These are phyloP conservation scores for Protostelium mycophagum DNA, from an alignment of 78 protist genomes.

Conservation along the genomic window DNA sequence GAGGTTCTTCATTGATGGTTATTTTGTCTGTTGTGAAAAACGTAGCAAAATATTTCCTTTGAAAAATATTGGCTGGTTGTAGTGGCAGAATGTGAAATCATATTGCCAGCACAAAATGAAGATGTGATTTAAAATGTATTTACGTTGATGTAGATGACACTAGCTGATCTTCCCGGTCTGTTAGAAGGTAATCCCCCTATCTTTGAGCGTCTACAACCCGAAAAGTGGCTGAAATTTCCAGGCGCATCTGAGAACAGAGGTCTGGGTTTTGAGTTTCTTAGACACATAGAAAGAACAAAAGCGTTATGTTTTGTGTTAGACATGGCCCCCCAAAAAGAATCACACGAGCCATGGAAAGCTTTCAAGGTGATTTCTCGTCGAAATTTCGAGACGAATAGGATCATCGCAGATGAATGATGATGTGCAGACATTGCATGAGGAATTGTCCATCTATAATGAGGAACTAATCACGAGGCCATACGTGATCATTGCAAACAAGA, in stretches of 20 bases:
- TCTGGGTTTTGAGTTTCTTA: slow-evolving; percentile 60
- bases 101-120: no score
- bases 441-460: slow-evolving; percentile 22
- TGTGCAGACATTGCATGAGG: slow-evolving; percentile 21
- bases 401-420: background rate
- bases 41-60: no score
- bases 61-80: no score
- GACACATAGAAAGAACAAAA: slow-evolving; percentile 69
- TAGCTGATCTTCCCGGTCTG: slow-evolving; percentile 78
- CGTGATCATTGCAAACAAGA: slow-evolving; percentile 49
- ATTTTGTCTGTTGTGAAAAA: no score
- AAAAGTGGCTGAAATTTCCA: background rate
- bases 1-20: background rate
- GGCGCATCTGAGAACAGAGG: slow-evolving; percentile 68
- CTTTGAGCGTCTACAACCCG: no score
- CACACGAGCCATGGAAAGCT: slow-evolving; percentile 2
- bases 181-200: slow-evolving; percentile 36
- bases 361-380: slow-evolving; percentile 31
- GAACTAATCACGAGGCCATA: slow-evolving; percentile 34
- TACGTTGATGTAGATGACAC: slow-evolving; percentile 9
- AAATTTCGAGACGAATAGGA: background rate
- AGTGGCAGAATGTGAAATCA: no score
- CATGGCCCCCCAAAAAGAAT: slow-evolving; percentile 7
- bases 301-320: slow-evolving; percentile 48
- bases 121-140: no score